phyloP scores from a whole-genome alignment of 306 rosid genomes.

The Dalbergia cochinchinensis region DNA sequence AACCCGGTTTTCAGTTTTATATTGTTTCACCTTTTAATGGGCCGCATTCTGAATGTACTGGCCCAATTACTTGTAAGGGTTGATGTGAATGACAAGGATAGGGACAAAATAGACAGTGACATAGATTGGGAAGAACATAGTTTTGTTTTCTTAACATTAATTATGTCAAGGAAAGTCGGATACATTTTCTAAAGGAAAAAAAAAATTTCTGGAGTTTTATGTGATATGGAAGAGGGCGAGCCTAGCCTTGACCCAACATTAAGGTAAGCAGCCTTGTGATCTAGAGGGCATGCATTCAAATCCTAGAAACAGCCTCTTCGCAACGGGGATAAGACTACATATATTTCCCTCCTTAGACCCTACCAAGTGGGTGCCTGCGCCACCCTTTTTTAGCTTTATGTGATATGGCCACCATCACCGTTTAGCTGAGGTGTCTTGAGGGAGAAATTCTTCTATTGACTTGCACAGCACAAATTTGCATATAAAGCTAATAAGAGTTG shows the following conservation, averaged over 20 bases:
- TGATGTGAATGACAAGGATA: neutral
- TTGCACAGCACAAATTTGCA: neutral
- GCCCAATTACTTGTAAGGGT: neutral
- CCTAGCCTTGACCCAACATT: no score
- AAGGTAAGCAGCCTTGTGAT: no score
- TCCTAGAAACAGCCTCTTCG: no score
- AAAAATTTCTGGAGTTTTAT: neutral
- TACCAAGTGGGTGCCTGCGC: no score
- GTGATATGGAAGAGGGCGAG: no score
- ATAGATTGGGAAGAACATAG: neutral
- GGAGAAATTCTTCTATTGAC: neutral
- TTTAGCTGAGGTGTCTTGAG: neutral
- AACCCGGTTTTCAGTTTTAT: neutral
- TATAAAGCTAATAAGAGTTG: neutral
- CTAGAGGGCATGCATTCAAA: no score
- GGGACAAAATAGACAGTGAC: conserved; percentile 16
- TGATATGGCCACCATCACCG: neutral
- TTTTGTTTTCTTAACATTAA: neutral
- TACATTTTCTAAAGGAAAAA: neutral
- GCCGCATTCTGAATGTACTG: neutral
- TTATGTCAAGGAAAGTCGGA: neutral
- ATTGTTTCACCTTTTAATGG: neutral
- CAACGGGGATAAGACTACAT: no score
- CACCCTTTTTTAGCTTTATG: no score
- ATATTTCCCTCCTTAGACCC: no score